Evolutionary conservation across 805 yeast species (phyloP).

Genomic region (Kodamaea restingae): DNA sequence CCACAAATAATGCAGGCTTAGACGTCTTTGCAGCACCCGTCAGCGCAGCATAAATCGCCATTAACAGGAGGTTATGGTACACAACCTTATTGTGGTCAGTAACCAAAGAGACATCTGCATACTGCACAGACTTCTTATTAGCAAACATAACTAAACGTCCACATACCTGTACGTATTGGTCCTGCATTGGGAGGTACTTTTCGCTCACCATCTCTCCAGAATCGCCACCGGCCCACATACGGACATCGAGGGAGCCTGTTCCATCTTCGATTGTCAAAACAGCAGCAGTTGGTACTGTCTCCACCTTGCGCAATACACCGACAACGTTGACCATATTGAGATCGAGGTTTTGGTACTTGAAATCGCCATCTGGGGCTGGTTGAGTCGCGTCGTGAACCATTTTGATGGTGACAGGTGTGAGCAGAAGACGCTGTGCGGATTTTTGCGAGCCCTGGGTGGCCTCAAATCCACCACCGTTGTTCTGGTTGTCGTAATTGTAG

Average conservation of each 20-base stretch:
- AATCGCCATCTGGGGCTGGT: constrained; percentile 65
- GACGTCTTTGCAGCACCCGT: constrained; percentile 18
- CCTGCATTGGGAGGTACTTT: constrained; percentile 37
- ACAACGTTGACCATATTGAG: constrained; percentile 60
- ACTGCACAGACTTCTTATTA: constrained; percentile 60
- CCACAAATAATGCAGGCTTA: constrained; percentile 25
- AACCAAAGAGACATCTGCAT: constrained; percentile 54
- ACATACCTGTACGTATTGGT: constrained; percentile 57
- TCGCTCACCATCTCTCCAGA: constrained; percentile 28
- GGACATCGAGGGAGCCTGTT: constrained; percentile 54
- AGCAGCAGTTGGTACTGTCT: constrained; percentile 18
- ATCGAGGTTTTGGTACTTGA: constrained; percentile 54
- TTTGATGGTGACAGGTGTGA: constrained; percentile 68
- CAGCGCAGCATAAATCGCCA: constrained; percentile 32
- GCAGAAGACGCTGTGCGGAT: constrained; percentile 18
- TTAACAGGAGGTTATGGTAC: constrained; percentile 64
- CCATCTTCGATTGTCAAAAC: constrained; percentile 71
- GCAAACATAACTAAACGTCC: constrained; percentile 52
- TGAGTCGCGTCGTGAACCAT: constrained; percentile 62
- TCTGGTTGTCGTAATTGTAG: constrained; percentile 14
- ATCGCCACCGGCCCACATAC: constrained; percentile 52
- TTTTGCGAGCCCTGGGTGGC: constrained; percentile 21
- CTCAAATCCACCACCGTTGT: constrained; percentile 21
- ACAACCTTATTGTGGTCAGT: constrained; percentile 64
- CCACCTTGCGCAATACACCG: constrained; percentile 42